A percentile compares a stretch with the other conserved stretches of the same genome.
Evolutionary conservation across 306 rosid species (phyloP).

Genomic region (Elaeagnus macrophylla): DNA sequence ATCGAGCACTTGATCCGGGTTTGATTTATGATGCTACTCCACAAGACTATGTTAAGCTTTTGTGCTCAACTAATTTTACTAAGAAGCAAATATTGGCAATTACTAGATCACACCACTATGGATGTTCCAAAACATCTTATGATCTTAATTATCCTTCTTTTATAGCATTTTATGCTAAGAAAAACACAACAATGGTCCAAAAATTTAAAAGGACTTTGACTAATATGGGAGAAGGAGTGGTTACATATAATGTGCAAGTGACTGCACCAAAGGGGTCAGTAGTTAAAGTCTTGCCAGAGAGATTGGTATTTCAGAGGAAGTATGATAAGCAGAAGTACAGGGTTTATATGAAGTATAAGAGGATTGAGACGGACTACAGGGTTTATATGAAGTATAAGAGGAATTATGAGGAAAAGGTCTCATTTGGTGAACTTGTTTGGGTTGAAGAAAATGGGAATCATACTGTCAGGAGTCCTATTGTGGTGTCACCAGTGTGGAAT

Average conservation of each 20-base stretch:
- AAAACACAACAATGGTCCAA: background rate
- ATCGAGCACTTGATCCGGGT: conserved; percentile 19
- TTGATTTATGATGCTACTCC: conserved; percentile 12
- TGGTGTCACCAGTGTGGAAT: conserved; percentile 3
- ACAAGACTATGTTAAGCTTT: conserved; percentile 14
- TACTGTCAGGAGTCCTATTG: conserved; percentile 9
- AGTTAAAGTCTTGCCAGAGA: conserved; percentile 25
- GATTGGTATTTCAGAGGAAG: conserved; percentile 14
- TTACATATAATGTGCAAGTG: conserved; percentile 28
- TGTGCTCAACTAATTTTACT: conserved; percentile 6
- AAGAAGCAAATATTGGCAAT: conserved; percentile 1
- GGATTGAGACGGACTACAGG: background rate
- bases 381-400: background rate
- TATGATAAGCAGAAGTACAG: conserved; percentile 26
- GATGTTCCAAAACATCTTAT: conserved; percentile 21
- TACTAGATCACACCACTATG: conserved; percentile 18
- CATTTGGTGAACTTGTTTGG: conserved; percentile 9
- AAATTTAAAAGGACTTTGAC: conserved; percentile 32
- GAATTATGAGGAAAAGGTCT: background rate
- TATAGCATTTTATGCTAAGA: conserved; percentile 6
- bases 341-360: conserved; percentile 10
- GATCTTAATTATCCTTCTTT: conserved; percentile 44
- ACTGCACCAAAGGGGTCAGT: conserved; percentile 14
- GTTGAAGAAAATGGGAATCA: conserved; percentile 6
- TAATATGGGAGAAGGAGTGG: conserved; percentile 27